Base-by-base conservation (phyloP, 2,329 filamentous ascomycete species). In the Hypoxylon sp. region DNA sequence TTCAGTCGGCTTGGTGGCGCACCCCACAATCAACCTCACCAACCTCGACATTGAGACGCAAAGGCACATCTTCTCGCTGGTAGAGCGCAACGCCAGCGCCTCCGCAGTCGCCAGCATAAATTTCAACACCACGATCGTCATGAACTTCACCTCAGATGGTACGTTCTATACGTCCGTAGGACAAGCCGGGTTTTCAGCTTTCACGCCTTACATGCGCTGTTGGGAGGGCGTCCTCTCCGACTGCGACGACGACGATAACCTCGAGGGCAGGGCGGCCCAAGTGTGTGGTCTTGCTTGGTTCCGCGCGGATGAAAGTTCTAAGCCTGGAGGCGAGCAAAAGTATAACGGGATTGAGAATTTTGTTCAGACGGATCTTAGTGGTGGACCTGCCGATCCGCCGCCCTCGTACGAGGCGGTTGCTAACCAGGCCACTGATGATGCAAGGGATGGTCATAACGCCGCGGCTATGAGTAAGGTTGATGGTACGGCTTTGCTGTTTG, bases 91-190 rank as follows among this genome's bases (percentile, higher is more conserved):
- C 21, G 30, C 23, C 5, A 59, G 25, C 38, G 36, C 50, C 9
- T 19, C 19, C 6, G 13, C 62, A 3, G 43, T 36, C 41, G 36
- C 46, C 5, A 5, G 2, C n/a, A 51, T 45, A 1, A 45, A 65
- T 41, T 65, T 65, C 45, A 60, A 65, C 51, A 19, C 45, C 3
- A 65, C 62, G 1, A 46, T 65, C 28, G 62, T 65, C 50, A 52
- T 65, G 45, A 60, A 65, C 57, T 56, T 50, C 62, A 65, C 62
- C 5, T 30, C 36, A 2, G 3, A 43, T 1, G 17, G 17, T 2
- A 43, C 5, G 14, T 11, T 36, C 9, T 46, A 50, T 10, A 1
- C 45, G 0, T 0, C n/a, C 0, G 28, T 60, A 11, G 62, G 56
- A 1, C 9, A 56, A 9, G 43, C 17, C 25, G 62, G 62, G 17